These are phyloP conservation scores for Russula compacta DNA, from an alignment of 768 basidiomycete genomes.

Conservation along the genomic window DNA sequence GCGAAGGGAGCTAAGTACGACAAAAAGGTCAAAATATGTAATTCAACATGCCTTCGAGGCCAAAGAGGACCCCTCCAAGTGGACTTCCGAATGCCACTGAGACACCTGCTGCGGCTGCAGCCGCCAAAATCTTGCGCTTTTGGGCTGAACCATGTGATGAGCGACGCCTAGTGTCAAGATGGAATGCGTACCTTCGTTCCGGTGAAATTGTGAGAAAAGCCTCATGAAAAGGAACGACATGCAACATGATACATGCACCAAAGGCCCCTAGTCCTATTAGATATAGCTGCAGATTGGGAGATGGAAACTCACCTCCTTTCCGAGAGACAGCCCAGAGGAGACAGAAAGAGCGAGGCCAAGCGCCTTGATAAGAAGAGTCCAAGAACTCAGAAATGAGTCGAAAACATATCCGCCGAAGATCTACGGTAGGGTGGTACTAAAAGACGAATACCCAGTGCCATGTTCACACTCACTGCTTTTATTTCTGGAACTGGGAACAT, in stretches of 20 bases:
- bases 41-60: constrained; percentile 49
- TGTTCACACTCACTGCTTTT: constrained; percentile 46
- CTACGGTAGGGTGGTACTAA: constrained; percentile 28
- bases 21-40: neutral
- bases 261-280: constrained; percentile 45
- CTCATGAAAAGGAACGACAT: constrained; percentile 63
- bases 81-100: constrained; percentile 87
- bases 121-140: constrained; percentile 71
- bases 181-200: constrained; percentile 56
- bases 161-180: neutral
- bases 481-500: constrained; percentile 56
- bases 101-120: constrained; percentile 79
- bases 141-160: constrained; percentile 39
- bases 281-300: neutral
- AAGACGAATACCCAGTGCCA: neutral
- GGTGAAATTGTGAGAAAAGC: constrained; percentile 59
- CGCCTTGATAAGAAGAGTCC: constrained; percentile 80
- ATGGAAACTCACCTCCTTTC: constrained; percentile 58
- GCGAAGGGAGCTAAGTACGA: neutral
- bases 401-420: constrained; percentile 81
- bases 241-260: constrained; percentile 81
- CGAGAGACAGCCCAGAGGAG: constrained; percentile 75
- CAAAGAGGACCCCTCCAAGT: constrained; percentile 77
- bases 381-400: constrained; percentile 75
- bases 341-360: constrained; percentile 77